A percentile compares a stretch with the other conserved stretches of the same genome.
Evolutionary conservation across 768 basidiomycete genomes (phyloP).

Genomic region (Boletus rex-veris): DNA sequence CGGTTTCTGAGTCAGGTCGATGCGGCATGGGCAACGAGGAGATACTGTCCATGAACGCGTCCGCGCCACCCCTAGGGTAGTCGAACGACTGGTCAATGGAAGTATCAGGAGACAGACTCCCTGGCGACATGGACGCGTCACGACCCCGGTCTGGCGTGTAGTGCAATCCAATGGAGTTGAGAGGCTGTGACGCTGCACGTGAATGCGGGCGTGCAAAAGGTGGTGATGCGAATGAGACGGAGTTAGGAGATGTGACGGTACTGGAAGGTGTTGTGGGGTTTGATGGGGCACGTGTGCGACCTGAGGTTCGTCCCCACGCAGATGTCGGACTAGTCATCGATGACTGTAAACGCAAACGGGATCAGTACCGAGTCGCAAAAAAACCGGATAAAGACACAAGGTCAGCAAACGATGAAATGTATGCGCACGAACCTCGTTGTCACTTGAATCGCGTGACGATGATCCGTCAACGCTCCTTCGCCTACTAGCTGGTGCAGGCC

Average conservation of each 20-base stretch:
- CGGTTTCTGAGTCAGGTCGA: conserved; percentile 42
- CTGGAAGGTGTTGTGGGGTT: conserved; percentile 52
- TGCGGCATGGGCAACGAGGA: conserved; percentile 60
- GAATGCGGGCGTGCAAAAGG: conserved; percentile 61
- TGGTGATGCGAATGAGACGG: conserved; percentile 41
- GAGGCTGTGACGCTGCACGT: conserved; percentile 52
- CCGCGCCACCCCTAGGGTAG: conserved; percentile 30
- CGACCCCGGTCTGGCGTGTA: conserved; percentile 42
- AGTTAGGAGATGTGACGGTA: conserved; percentile 39
- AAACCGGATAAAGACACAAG: background rate
- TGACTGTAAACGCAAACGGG: conserved; percentile 26
- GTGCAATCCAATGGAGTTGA: conserved; percentile 38
- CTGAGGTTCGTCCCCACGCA: conserved; percentile 42
- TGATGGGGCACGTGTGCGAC: conserved; percentile 64
- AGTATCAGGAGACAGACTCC: conserved; percentile 35
- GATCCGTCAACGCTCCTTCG: conserved; percentile 70
- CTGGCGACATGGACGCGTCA: conserved; percentile 25
- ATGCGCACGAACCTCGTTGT: conserved; percentile 60
- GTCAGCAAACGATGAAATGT: background rate
- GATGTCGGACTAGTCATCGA: conserved; percentile 37
- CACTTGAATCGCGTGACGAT: conserved; percentile 48
- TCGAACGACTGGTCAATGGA: conserved; percentile 38
- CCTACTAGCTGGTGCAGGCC: conserved; percentile 63
- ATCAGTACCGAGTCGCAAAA: conserved; percentile 9
- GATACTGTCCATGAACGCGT: conserved; percentile 45